Evolutionary conservation across 1,139 yeast species (phyloP), one percentile per base, ranked within the genome.

Genomic region (Magnusiomyces starmeri): DNA sequence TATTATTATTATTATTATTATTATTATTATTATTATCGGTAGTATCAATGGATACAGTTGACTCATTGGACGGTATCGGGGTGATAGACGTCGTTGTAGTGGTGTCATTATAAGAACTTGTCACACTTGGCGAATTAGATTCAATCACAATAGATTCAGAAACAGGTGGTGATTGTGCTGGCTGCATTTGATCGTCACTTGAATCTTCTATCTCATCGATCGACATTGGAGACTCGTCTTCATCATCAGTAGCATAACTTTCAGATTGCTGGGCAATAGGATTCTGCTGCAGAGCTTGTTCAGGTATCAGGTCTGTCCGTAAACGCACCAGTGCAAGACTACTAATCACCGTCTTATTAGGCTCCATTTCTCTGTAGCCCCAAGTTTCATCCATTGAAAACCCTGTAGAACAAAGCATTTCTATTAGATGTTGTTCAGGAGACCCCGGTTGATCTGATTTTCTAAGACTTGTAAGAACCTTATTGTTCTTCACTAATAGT

Each of bases 341-440:
- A 60, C 86, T 82, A 49, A 94, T 77, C 22, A 89, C 92, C 18
- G 97, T 85, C 64, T 86, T 85, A 54, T 81, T 80, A 0, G 95
- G 94, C 65, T 90, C 97, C 58, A 84, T 75, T 9, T 85, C 80
- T 57, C 98, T 75, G 64, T 81, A 83, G 2, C 96, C 97, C 99
- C 99, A 94, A 22, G 67, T 64, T 43, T 87, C 90, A 29, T 75
- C 74, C 8, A 77, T 71, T 4, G 74, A 70, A 60, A 90, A 87
- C 0, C 99, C 99, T 1, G 95, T 54, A 4, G 94, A 77, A 63
- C 97, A 89, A 51, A 94, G 76, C 98, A 94, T 94, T 58, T 89
- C 97, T 69, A 88, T 79, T 51, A 94, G 74, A 69, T 92, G 97
- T 65, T 85, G 92, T 67, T 94, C 99, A 0, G 98, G 97, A 7